Conservation (phyloP, 768 basidiomycete genomes). For the Russula brevipes region DNA sequence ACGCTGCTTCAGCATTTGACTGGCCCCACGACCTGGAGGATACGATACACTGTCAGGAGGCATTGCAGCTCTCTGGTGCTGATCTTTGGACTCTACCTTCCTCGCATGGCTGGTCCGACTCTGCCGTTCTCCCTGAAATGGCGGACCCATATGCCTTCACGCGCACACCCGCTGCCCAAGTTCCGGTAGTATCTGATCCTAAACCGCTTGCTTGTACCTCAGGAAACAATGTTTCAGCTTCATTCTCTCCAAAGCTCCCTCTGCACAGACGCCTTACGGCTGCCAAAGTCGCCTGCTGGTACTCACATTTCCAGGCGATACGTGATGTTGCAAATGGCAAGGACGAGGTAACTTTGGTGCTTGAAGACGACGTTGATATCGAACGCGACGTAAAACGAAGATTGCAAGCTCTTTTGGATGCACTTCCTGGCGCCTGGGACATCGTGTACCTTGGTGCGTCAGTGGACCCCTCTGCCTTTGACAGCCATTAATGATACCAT, state of each 20-base stretch:
- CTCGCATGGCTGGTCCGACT: not conserved
- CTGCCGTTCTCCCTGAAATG: not conserved
- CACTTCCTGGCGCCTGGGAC: conserved; percentile 62
- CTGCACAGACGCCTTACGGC: conserved; percentile 50
- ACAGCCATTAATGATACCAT: conserved; percentile 9
- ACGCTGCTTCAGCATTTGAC: conserved; percentile 15
- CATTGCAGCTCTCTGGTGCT: conserved; percentile 20
- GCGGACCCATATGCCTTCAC: not conserved
- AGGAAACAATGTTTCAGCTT: conserved; percentile 36
- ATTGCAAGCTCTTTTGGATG: conserved; percentile 42
- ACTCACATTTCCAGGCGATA: conserved; percentile 57
- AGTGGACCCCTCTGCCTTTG: not conserved
- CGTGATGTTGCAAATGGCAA: conserved; percentile 35
- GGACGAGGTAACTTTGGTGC: conserved; percentile 45
- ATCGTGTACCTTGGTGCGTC: conserved; percentile 62
- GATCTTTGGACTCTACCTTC: conserved; percentile 26
- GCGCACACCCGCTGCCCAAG: not conserved
- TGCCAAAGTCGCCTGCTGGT: conserved; percentile 65
- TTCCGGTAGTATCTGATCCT: not conserved
- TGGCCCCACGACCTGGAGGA: conserved; percentile 27
- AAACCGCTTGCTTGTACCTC: conserved; percentile 20
- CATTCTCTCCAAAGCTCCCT: conserved; percentile 37
- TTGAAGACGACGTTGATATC: conserved; percentile 80
- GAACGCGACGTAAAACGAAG: conserved; percentile 52
- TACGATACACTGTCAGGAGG: conserved; percentile 7